Base-by-base conservation (phyloP, 108 stramenopile species). In the Fistulifera solaris region DNA sequence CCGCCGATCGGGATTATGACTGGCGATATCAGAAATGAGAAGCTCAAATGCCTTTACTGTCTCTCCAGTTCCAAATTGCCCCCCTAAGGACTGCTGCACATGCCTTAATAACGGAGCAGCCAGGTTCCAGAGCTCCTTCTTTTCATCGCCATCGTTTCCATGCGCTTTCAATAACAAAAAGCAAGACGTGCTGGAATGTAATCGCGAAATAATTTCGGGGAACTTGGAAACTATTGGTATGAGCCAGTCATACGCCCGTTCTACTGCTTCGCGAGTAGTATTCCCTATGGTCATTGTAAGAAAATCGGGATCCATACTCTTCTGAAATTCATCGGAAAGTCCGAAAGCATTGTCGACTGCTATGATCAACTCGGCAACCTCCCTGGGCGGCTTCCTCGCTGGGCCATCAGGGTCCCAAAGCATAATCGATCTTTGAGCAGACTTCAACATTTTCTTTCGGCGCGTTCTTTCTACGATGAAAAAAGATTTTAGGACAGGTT, bases 181-280 rank as follows among this genome's bases (percentile, higher is more conserved):
- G 42, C 86, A 83, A 15, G 81, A 78, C 17, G 86, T 78, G 44
- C 77, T 81, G 22, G 81, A 65, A 50, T 77, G 81, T 10, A 87
- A 67, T 14, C 86, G 65, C 16, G 67, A 38, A 49, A 87, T 83
- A 16, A 71, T 68, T 46, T 65, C 66, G 23, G 81, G 75, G 45
- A 81, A 18, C 21, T 51, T 61, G 19, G 86, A 87, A 38, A 87
- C 80, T 31, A 83, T 75, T 10, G 81, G 86, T 38, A 87, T 83
- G 12, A 87, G 44, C 86, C 86, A 87, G 43, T 87, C 86, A 40
- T 83, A 83, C n/a, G 86, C 81, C 27, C 86, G 51, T 47, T 87
- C 86, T 40, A 87, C 83, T 13, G 81, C 77, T 26, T 63, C 75
- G 40, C 86, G 65, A 10, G 76, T 62, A 8, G 80, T 77, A 27